A percentile compares a stretch with the other conserved stretches of the same genome.
These are phyloP conservation scores for Sclerotinia minor DNA, from an alignment of 2,329 filamentous ascomycete genomes.

Conservation along the genomic window DNA sequence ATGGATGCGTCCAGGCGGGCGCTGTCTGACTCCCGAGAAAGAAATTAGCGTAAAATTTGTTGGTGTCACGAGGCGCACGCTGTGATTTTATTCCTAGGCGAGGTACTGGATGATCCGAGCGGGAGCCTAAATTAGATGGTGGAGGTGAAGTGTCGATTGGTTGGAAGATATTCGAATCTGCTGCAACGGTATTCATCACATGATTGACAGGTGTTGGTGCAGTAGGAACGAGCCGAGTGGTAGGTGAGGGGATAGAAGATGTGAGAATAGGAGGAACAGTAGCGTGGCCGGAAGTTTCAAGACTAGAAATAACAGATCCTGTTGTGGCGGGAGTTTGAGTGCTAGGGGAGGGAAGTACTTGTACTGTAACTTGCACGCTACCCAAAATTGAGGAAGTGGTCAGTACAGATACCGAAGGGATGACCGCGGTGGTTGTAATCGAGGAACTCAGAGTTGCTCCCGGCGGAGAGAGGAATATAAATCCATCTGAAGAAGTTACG, in stretches of 20 bases:
- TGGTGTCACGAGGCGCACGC: slow-evolving; percentile 61
- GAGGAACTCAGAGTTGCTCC: slow-evolving; percentile 12
- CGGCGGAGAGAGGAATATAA: slow-evolving; percentile 3
- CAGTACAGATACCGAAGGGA: slow-evolving; percentile 10
- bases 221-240: slow-evolving; percentile 20
- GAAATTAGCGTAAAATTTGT: slow-evolving; percentile 81
- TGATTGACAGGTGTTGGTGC: slow-evolving; percentile 10
- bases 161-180: slow-evolving; percentile 53
- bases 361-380: slow-evolving; percentile 2
- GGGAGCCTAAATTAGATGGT: slow-evolving; percentile 49
- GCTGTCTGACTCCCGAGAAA: slow-evolving; percentile 72
- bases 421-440: slow-evolving; percentile 4
- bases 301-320: slow-evolving; percentile 12
- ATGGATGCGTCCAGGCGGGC: slow-evolving; percentile 74
- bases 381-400: slow-evolving; percentile 6
- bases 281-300: slow-evolving; percentile 12
- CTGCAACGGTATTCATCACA: slow-evolving; percentile 27
- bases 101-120: slow-evolving; percentile 59
- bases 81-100: slow-evolving; percentile 50
- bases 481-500: slow-evolving; percentile 9
- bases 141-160: slow-evolving; percentile 57
- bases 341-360: slow-evolving; percentile 13
- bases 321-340: slow-evolving; percentile 1
- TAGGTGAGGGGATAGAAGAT: slow-evolving; percentile 18
- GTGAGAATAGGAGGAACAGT: slow-evolving; percentile 5